A percentile compares a stretch with the other conserved stretches of the same genome.
Conservation (phyloP, 2,329 filamentous ascomycete genomes). For the Pseudogymnoascus destructans region DNA sequence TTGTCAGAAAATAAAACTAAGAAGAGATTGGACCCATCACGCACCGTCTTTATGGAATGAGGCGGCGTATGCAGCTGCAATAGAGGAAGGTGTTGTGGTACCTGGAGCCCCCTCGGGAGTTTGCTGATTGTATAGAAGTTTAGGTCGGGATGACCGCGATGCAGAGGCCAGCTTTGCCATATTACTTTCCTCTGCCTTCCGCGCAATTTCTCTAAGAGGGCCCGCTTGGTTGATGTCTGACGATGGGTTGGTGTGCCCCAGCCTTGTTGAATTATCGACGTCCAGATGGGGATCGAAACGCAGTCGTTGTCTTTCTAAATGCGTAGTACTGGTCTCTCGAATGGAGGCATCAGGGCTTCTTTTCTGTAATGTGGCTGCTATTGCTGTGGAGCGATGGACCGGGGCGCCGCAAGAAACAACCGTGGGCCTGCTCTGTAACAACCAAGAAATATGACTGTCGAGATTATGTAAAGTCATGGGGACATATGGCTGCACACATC, state of each 20-base stretch:
- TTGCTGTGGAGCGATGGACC: not conserved
- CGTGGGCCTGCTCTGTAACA: slow-evolving; percentile 22
- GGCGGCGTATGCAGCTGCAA: not conserved
- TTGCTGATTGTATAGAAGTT: slow-evolving; percentile 15
- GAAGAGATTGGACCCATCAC: not conserved
- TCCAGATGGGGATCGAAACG: slow-evolving; percentile 14
- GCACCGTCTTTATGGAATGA: slow-evolving; percentile 1
- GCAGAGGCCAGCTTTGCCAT: slow-evolving; percentile 25
- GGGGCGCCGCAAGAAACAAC: not conserved
- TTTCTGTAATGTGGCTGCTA: not conserved
- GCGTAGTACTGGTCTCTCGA: not conserved
- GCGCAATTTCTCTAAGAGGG: slow-evolving; percentile 15
- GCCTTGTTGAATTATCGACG: not conserved
- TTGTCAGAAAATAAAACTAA: not conserved
- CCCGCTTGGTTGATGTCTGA: slow-evolving; percentile 18
- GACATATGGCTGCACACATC: slow-evolving; percentile 15
- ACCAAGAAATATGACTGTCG: slow-evolving; percentile 25
- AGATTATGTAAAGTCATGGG: slow-evolving; percentile 28
- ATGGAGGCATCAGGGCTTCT: not conserved
- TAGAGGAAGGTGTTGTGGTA: slow-evolving; percentile 20
- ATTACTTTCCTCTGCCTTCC: slow-evolving; percentile 13
- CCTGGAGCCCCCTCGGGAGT: slow-evolving; percentile 9
- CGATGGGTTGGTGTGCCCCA: slow-evolving; percentile 17
- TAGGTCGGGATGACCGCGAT: slow-evolving; percentile 18
- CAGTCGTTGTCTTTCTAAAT: not conserved